Percentiles rank a stretch among this genome's conserved stretches.
Evolutionary conservation across 495 filamentous ascomycete species (phyloP).

Genomic region (Neurospora sp.): DNA sequence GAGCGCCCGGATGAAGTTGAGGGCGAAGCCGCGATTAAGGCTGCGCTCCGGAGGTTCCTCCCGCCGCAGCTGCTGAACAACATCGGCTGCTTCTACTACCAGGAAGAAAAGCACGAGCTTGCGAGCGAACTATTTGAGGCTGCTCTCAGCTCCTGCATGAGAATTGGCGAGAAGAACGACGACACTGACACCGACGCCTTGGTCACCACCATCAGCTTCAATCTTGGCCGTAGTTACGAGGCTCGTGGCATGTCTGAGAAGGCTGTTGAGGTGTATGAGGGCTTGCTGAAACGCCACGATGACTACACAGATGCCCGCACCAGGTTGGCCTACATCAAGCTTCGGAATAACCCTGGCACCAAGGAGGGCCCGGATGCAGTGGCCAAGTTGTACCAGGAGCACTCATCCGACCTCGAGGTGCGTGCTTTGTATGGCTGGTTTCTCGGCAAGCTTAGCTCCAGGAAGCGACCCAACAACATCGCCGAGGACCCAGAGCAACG

Average conservation of each 20-base stretch:
- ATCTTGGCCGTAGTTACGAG: slow-evolving; percentile 94
- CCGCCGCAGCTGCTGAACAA: slow-evolving; percentile 93
- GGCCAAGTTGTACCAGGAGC: slow-evolving; percentile 66
- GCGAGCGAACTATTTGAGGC: slow-evolving; percentile 84
- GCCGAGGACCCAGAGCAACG: slow-evolving; percentile 84
- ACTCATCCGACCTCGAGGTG: slow-evolving; percentile 77
- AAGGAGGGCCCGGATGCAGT: slow-evolving; percentile 82
- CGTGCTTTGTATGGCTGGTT: slow-evolving; percentile 92
- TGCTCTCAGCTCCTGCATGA: slow-evolving; percentile 75
- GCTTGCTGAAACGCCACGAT: slow-evolving; percentile 65
- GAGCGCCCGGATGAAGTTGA: slow-evolving; percentile 54
- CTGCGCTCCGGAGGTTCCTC: slow-evolving; percentile 57
- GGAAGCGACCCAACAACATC: slow-evolving; percentile 68
- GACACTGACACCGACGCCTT: slow-evolving; percentile 77
- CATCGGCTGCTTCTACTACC: slow-evolving; percentile 89
- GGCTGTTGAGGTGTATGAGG: slow-evolving; percentile 79
- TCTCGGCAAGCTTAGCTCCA: slow-evolving; percentile 60
- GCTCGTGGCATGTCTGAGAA: slow-evolving; percentile 68
- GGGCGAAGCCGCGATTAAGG: slow-evolving; percentile 46
- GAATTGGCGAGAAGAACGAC: slow-evolving; percentile 55
- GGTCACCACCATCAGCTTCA: slow-evolving; percentile 89
- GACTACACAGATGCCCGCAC: slow-evolving; percentile 89
- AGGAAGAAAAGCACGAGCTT: slow-evolving; percentile 65
- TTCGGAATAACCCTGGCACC: slow-evolving; percentile 63
- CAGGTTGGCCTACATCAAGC: slow-evolving; percentile 76